Percentiles rank a stretch among this genome's conserved stretches.
Evolutionary conservation across 805 yeast genomes (phyloP).

Genomic region (Wickerhamiella brachini): DNA sequence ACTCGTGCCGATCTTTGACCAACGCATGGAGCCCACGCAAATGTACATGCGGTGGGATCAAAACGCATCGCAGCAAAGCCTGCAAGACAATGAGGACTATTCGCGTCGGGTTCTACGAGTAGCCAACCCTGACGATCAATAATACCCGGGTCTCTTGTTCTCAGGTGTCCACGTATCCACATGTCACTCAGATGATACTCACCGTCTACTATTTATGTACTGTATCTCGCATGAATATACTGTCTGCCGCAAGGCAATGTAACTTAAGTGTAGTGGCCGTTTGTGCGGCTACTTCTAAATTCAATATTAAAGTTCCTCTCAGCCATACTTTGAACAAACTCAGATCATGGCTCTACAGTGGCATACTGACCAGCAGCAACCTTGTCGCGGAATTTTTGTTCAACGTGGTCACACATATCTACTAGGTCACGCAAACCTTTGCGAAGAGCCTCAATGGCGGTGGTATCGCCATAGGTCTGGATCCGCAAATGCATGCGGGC

Average conservation of each 20-base stretch:
- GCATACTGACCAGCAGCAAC: constrained; percentile 42
- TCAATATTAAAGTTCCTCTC: too few relatives aligned
- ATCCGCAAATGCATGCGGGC: constrained; percentile 77
- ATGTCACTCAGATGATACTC: too few relatives aligned
- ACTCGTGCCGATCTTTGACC: constrained; percentile 36
- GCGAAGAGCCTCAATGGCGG: constrained; percentile 87
- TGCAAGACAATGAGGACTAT: constrained; percentile 46
- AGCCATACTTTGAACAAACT: too few relatives aligned
- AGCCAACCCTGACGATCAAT: constrained; percentile 31
- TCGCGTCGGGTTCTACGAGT: constrained; percentile 42
- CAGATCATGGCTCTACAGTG: constrained; percentile 4
- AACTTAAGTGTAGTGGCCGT: too few relatives aligned
- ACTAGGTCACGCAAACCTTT: constrained; percentile 79
- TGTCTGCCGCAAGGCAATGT: neutral
- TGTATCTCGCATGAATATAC: neutral
- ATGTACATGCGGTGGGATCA: constrained; percentile 36
- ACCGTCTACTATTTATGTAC: neutral
- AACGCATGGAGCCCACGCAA: constrained; percentile 44
- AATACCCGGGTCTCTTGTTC: too few relatives aligned
- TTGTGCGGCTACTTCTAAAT: too few relatives aligned
- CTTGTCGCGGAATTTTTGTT: constrained; percentile 58
- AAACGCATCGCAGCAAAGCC: constrained; percentile 32
- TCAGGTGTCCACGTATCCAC: too few relatives aligned
- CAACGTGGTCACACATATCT: constrained; percentile 72
- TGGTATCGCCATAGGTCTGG: constrained; percentile 73